Evolutionary conservation across 768 basidiomycete genomes (phyloP).

Genomic region (Leucocoprinus sp.): DNA sequence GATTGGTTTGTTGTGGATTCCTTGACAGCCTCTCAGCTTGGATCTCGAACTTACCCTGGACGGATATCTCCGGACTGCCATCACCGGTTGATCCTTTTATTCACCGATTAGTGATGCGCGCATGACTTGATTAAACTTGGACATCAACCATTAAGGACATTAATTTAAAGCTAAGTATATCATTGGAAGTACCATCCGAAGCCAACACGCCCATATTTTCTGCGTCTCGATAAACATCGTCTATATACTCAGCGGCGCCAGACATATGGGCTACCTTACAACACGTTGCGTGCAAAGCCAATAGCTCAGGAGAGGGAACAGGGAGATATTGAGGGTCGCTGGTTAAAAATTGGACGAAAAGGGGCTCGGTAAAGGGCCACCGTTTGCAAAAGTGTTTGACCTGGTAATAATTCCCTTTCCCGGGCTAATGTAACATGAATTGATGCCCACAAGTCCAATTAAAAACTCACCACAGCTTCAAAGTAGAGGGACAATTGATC

Average conservation of each 20-base stretch:
- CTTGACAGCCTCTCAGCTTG: slow-evolving; percentile 8
- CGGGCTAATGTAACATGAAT: no score
- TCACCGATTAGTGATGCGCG: slow-evolving; percentile 1
- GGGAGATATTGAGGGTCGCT: neutral
- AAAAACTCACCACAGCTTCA: no score
- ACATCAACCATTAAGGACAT: no score
- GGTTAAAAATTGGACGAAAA: neutral
- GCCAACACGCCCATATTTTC: no score
- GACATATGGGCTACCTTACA: slow-evolving; percentile 25
- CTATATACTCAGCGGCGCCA: slow-evolving; percentile 24
- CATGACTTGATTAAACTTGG: neutral
- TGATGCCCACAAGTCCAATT: no score
- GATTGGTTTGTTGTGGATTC: slow-evolving; percentile 10
- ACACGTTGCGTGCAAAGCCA: slow-evolving; percentile 26
- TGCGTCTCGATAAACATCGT: slow-evolving; percentile 19
- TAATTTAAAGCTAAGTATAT: no score
- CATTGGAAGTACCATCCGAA: no score
- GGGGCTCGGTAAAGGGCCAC: neutral
- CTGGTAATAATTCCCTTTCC: no score
- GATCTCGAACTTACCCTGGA: slow-evolving; percentile 2
- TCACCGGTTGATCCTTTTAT: neutral
- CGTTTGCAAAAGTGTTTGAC: neutral
- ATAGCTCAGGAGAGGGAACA: slow-evolving; percentile 19
- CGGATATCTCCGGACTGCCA: slow-evolving; percentile 1
- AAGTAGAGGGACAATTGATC: no score